Evolutionary conservation across 768 basidiomycete species (phyloP), one percentile per base, ranked within the genome.

Genomic region (Lentinus tigrinus): DNA sequence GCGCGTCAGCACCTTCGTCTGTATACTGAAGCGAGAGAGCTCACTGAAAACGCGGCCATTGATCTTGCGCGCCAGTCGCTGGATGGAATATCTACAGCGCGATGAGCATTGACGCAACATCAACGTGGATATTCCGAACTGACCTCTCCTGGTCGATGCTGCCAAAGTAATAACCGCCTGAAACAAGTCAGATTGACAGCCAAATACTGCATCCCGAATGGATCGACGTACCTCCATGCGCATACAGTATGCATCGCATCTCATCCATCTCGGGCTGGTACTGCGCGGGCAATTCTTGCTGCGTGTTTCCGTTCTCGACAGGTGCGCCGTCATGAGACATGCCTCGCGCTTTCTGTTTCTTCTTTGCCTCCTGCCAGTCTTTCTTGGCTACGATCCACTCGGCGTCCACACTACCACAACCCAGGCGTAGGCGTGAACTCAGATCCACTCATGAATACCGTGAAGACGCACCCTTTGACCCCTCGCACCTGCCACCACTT

Each of bases 401-500:
- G 0, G 81, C 91, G 67, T 92, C 84, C 11, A 96, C 81, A 7
- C 93, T 93, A 17, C 14, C 28, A 14, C 2, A n/a, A n/a, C n/a
- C n/a, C n/a, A n/a, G n/a, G n/a, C n/a, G n/a, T n/a, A n/a, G n/a
- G n/a, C n/a, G n/a, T n/a, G n/a, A n/a, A n/a, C n/a, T n/a, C n/a
- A n/a, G n/a, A n/a, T n/a, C n/a, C n/a, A n/a, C n/a, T n/a, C 21
- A 26, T 42, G 8, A 21, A 47, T 8, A 11, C 37, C 17, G 48
- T 64, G 69, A 71, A 65, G 65, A 75, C 74, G 69, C 75, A 85
- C 94, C 94, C 95, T 52, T 82, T 74, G 46, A 93, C 69, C 19
- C 89, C 88, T 40, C 95, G 86, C 34, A 95, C 93, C 73, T 97
- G 95, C 96, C 96, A 98, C 95, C 96, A 98, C 69, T 95, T 95